Conservation (phyloP, 2,329 filamentous ascomycete species). For the Phaeosphaeriaceae sp. region DNA sequence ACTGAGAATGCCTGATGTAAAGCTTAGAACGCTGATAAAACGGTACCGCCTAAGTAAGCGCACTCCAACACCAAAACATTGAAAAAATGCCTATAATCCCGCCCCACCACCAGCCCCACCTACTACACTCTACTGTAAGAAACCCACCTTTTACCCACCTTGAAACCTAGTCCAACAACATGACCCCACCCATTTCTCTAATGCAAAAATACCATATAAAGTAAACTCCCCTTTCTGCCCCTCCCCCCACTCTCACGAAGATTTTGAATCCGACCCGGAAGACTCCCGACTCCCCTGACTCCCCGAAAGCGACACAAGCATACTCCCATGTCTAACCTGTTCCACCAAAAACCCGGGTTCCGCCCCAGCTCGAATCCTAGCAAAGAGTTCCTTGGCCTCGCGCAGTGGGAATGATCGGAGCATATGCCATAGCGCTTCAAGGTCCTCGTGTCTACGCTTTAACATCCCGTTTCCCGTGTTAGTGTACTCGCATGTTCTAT, state of each 20-base stretch:
- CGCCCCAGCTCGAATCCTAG: conserved; percentile 20
- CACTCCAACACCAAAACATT: too few species aligned
- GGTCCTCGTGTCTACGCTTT: conserved; percentile 20
- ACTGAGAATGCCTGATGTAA: too few species aligned
- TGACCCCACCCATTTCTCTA: not conserved
- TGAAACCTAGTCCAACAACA: too few species aligned
- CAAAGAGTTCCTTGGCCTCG: conserved; percentile 14
- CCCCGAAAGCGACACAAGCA: conserved; percentile 19
- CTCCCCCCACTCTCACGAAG: too few species aligned
- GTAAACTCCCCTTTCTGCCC: too few species aligned
- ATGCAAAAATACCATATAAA: too few species aligned
- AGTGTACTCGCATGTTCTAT: conserved; percentile 18
- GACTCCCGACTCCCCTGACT: not conserved
- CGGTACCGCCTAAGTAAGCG: too few species aligned
- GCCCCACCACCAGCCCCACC: too few species aligned
- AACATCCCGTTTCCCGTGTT: conserved; percentile 20
- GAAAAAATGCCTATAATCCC: too few species aligned
- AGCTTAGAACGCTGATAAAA: too few species aligned
- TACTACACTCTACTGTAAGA: too few species aligned
- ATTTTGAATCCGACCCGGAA: not conserved
- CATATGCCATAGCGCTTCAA: conserved; percentile 20
- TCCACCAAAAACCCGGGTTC: conserved; percentile 21
- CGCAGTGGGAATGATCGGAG: conserved; percentile 17
- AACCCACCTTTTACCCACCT: too few species aligned
- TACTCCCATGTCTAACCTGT: conserved; percentile 19